phyloP scores from a whole-genome alignment of 192 early-diverging fungal species.

The Coemansia sp. region DNA sequence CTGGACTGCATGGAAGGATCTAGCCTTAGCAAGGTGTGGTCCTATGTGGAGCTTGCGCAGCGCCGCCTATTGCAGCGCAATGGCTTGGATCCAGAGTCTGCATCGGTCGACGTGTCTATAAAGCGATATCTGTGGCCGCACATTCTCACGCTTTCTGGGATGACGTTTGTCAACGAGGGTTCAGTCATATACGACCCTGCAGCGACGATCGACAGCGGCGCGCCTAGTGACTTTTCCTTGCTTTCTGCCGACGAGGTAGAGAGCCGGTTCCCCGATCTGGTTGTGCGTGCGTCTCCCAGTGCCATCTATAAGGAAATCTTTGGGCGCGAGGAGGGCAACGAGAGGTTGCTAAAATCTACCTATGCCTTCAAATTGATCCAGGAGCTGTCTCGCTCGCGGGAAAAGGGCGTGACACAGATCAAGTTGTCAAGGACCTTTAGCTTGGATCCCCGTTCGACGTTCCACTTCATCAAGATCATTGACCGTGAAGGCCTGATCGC shows the following conservation, averaged over 20 bases:
- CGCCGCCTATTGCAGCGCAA: constrained; percentile 4
- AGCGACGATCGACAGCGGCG: neutral
- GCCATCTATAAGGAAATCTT: constrained; percentile 28
- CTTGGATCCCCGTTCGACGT: constrained; percentile 35
- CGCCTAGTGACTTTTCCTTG: neutral
- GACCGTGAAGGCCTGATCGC: constrained; percentile 28
- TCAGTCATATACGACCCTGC: constrained; percentile 8
- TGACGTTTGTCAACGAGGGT: constrained; percentile 19
- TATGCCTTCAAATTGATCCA: constrained; percentile 13
- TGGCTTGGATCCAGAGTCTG: neutral
- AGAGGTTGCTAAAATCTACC: constrained; percentile 11
- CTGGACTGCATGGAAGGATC: constrained; percentile 40
- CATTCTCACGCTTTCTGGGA: constrained; percentile 11
- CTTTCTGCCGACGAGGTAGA: constrained; percentile 8
- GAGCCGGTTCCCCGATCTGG: constrained; percentile 14
- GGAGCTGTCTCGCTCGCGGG: constrained; percentile 24
- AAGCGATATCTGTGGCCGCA: constrained; percentile 39
- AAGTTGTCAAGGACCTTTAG: constrained; percentile 11
- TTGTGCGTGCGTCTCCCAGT: constrained; percentile 17
- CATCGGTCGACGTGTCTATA: constrained; percentile 6
- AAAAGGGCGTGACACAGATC: constrained; percentile 35
- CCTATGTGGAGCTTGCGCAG: constrained; percentile 33
- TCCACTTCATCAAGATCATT: constrained; percentile 40
- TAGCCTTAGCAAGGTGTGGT: constrained; percentile 25
- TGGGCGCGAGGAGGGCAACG: constrained; percentile 31